Base-by-base conservation (phyloP, 164 flowering plant species). In the Paratinospora sagittata region DNA sequence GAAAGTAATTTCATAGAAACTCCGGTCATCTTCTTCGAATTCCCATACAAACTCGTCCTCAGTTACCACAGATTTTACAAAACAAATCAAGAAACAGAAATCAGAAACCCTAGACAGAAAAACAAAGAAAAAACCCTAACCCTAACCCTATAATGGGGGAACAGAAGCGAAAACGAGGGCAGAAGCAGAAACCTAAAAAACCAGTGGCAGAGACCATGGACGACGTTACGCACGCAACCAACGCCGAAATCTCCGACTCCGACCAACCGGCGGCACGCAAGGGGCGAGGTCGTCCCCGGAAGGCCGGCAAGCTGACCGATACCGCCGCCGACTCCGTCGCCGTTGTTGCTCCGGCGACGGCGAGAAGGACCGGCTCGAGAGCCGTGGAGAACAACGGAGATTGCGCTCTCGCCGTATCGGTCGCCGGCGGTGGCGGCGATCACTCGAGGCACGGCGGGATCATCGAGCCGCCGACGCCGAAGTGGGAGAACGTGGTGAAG, bases 241-340 rank as follows among this genome's bases (percentile, higher is more conserved):
- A 78, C 49, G 78, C 74, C 3, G 88, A 86, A 39, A 49, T 77
- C 33, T 65, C 72, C 69, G 74, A 77, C 8, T 27, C 82, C 47
- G 33, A 63, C 52, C 21, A 58, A 5, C 62, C 75, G 4, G 39
- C 26, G 17, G 26, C 72, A 27, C 69, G 60, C 24, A 52, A 26
- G 10, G 71, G 84, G 74, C 79, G 86, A 27, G 88, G 93, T 63
- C 78, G 89, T 24, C 84, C 86, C 41, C 78, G 70, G 60, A 87
- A 84, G 74, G 52, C 23, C 43, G 73, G 71, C 26, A 72, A 75
- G 30, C 67, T 17, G 36, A 5, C 72, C 3, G 69, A 49, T 67
- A 26, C 8, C 45, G 63, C 47, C 23, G 21, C 26, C 45, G 39
- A 43, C 7, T 39, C 67, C 21, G 58, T 64, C 7, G 5, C 10